phyloP scores from a whole-genome alignment of 2,329 filamentous ascomycete genomes.

The Furcasterigmium furcatum region DNA sequence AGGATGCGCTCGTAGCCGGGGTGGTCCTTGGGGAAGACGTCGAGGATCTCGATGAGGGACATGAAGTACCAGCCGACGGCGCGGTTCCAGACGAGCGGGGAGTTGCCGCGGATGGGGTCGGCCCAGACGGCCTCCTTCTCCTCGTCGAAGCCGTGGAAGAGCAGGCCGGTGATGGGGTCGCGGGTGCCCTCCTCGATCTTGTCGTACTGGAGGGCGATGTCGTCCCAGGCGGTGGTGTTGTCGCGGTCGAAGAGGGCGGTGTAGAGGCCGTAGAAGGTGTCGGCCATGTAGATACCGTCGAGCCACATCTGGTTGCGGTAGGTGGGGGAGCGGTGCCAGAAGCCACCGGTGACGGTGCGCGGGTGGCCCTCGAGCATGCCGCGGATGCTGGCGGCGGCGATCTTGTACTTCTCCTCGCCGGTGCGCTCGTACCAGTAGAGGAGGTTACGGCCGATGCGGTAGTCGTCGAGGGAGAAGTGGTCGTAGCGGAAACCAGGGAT shows the following conservation, averaged over 20 bases:
- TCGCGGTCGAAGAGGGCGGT: constrained; percentile 30
- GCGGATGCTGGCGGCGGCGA: constrained; percentile 42
- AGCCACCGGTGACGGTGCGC: constrained; percentile 46
- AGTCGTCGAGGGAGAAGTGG: constrained; percentile 49
- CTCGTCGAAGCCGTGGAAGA: constrained; percentile 54
- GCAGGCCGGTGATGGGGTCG: constrained; percentile 33
- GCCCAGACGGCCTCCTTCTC: constrained; percentile 49
- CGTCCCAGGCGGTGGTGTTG: constrained; percentile 38
- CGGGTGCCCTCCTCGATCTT: constrained; percentile 39
- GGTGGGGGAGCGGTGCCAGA: constrained; percentile 45
- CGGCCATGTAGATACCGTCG: constrained; percentile 51
- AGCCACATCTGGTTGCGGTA: constrained; percentile 57
- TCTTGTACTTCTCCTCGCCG: constrained; percentile 44
- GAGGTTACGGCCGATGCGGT: constrained; percentile 49
- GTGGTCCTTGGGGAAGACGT: constrained; percentile 36
- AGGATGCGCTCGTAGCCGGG: constrained; percentile 29
- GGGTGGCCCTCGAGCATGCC: constrained; percentile 44
- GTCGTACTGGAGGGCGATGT: constrained; percentile 40
- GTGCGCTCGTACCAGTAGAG: constrained; percentile 46
- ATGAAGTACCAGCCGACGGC: constrained; percentile 52
- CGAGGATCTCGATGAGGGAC: constrained; percentile 46
- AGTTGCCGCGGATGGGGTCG: constrained; percentile 42
- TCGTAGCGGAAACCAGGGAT: constrained; percentile 40
- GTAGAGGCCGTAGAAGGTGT: constrained; percentile 39
- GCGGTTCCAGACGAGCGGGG: constrained; percentile 49